These are phyloP conservation scores for Sequoiadendron giganteum DNA, from an alignment of 75 land plant genomes.

Conservation along the genomic window DNA sequence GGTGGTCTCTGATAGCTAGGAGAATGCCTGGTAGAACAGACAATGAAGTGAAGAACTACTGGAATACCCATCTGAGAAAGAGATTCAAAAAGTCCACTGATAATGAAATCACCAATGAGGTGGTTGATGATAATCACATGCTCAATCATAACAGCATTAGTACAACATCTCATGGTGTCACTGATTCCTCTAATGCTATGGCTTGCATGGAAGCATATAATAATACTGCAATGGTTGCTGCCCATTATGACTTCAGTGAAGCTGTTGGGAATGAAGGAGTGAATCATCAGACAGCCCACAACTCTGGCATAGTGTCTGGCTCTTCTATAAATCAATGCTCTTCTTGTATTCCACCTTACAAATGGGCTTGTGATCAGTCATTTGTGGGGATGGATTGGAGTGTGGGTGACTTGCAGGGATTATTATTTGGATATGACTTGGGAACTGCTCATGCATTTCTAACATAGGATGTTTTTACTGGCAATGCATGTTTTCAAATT, in stretches of 20 bases:
- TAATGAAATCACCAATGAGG: not conserved
- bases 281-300: not conserved
- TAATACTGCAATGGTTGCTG: not conserved
- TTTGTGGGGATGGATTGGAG: not conserved
- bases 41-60: conserved; percentile 2
- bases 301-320: not conserved
- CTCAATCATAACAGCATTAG: not conserved
- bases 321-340: not conserved
- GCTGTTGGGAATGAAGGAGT: not conserved
- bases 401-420: not conserved
- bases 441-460: not conserved
- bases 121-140: not conserved
- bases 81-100: not conserved
- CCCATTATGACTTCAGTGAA: not conserved
- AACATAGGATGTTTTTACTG: not conserved
- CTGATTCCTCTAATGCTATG: not conserved
- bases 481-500: not conserved
- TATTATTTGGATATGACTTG: not conserved
- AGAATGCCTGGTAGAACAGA: conserved; percentile 8
- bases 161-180: not conserved
- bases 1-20: conserved; percentile 1
- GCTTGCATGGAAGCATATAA: not conserved
- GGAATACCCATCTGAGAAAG: conserved; percentile 7
- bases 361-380: not conserved
- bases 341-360: not conserved